Evolutionary conservation across 1,284 basidiomycete genomes (phyloP).

Genomic region (Puccinia triticina): DNA sequence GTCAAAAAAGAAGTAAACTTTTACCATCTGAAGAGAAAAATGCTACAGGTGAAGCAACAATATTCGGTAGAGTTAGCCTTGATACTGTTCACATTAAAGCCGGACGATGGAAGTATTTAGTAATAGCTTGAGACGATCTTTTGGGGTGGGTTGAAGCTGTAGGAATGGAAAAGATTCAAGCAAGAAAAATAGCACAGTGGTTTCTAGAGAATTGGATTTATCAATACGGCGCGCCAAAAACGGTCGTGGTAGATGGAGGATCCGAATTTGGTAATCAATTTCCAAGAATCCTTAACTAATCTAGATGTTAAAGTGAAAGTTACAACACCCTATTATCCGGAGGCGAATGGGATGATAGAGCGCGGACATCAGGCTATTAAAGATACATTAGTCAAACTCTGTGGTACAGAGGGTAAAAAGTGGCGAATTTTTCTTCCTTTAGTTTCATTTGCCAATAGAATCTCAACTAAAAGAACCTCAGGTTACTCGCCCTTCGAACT

Average conservation of each 20-base stretch:
- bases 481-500: constrained; percentile 9
- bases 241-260: not conserved
- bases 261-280: not conserved
- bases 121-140: constrained; percentile 7
- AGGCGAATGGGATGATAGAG: constrained; percentile 4
- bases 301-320: not conserved
- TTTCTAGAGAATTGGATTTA: not conserved
- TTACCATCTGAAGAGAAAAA: not conserved
- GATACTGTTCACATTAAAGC: constrained; percentile 15
- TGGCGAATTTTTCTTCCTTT: constrained; percentile 12
- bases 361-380: not conserved
- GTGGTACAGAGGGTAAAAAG: not conserved
- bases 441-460: constrained; percentile 6
- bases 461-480: not conserved
- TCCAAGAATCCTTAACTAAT: not conserved
- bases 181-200: not conserved
- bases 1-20: not conserved
- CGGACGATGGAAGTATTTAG: not conserved
- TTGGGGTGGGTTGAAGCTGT: not conserved
- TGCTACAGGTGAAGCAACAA: not conserved
- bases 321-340: too few relatives aligned
- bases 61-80: not conserved
- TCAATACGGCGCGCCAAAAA: not conserved
- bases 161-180: too few relatives aligned
- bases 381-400: not conserved